Evolutionary conservation across 148 eudicot genomes (phyloP).

Genomic region (Fagopyrum homotropicum): DNA sequence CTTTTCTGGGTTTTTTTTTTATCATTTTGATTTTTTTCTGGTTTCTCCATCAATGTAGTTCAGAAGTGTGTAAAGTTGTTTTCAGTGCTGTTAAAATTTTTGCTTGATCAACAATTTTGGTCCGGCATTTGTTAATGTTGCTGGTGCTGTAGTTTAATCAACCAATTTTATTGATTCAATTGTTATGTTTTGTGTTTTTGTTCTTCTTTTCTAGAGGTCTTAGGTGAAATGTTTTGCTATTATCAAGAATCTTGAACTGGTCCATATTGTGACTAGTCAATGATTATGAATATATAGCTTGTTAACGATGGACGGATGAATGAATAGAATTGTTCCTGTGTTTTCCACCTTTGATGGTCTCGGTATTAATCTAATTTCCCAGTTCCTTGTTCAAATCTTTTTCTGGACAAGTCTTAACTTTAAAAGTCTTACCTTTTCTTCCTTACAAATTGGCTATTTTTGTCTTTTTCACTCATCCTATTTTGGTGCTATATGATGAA

Average conservation of each 20-base stretch:
- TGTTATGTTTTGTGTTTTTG: neutral
- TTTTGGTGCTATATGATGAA: neutral
- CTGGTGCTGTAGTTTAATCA: neutral
- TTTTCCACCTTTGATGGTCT: neutral
- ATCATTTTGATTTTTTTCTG: neutral
- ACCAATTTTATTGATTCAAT: neutral
- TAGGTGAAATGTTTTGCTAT: neutral
- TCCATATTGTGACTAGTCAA: neutral
- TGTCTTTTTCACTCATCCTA: neutral
- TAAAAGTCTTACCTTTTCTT: neutral
- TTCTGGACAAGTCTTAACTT: neutral
- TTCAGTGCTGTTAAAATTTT: neutral
- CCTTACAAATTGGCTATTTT: neutral
- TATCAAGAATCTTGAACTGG: neutral
- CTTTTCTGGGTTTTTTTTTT: neutral
- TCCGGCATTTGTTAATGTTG: neutral
- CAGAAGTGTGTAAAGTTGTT: neutral
- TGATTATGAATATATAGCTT: slow-evolving; percentile 8
- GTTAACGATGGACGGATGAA: neutral
- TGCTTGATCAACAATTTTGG: neutral
- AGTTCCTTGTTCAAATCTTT: neutral
- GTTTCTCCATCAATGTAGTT: neutral
- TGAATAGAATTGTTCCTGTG: neutral
- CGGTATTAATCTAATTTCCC: neutral
- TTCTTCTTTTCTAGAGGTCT: neutral